Evolutionary conservation across 139 green algal species (phyloP), one percentile per base, ranked within the genome.

Genomic region (Tetratostichococcus sp.): DNA sequence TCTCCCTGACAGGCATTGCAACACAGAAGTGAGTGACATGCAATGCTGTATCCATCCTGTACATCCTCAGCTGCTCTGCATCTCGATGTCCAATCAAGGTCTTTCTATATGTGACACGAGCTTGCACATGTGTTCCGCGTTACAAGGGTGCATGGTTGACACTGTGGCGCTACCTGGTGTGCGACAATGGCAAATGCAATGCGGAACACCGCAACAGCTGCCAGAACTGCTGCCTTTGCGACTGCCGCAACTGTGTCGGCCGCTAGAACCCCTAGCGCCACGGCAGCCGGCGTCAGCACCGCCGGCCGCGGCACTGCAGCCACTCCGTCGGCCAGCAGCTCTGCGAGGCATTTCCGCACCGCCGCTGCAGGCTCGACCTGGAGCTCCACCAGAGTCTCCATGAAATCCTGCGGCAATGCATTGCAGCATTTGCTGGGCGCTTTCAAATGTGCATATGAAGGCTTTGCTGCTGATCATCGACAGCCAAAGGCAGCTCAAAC

Each of bases 331-430:
- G 23, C 28, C 11, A 82, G 33, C 39, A 89, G 58, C 0, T 80
- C 81, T 0, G 79, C 33, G 28, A 89, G 35, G 31, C 39, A 69
- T 19, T 70, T 65, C 30, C 78, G 69, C 35, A 89, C 80, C 14
- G 75, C 75, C 16, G 76, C 65, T 14, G 77, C 58, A 28, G 71
- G 59, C 39, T 89, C 83, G 0, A 83, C 77, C 82, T 85, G 82
- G 35, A 86, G 75, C 71, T 86, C 80, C 35, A 85, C 43, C 33
- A 89, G 19, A 33, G 82, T 74, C 25, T 68, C 69, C 33, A 89
- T 28, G 39, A 89, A 83, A 2, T 62, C 50, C 50, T 62, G 50
- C 50, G 19, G 26, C 17, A 62, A 11, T 11, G 11, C 39, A n/a
- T 11, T 21, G 50, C 19, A 62, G 11, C 50, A 62, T 23, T 21